Base-by-base conservation (phyloP, 768 basidiomycete species). In the Pleurotus platypus region DNA sequence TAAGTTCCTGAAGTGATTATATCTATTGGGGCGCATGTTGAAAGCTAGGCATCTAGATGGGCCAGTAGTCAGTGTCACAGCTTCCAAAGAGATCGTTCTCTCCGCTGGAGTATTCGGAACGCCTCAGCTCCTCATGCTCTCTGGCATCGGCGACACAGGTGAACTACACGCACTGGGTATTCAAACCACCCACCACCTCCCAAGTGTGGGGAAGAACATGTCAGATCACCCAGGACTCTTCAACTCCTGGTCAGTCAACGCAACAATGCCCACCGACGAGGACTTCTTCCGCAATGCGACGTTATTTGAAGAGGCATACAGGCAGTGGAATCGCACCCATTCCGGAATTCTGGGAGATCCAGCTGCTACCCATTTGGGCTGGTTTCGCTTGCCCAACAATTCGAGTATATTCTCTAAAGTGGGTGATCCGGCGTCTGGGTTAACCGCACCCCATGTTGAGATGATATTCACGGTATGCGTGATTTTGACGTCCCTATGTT, bases 371-470 rank as follows among this genome's bases (percentile, higher is more conserved):
- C 63, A 68, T 5, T 0, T 61, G 4, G 63, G 42, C 5, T 68
- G 62, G 58, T 30, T 64, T 5, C 56, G 69, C 6, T 40, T 78
- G 26, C 66, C 69, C 3, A 43, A 49, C 1, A 60, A 71, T 42
- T 60, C 70, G 2, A 48, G 69, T 5, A 64, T 75, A 24, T 68
- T 72, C 47, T 43, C 69, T 13, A 57, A 57, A 15, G 62, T 63
- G 18, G 47, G 60, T 1, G 75, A 77, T 59, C 75, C 75, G 22
- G 58, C 73, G 1, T 60, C 73, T 30, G 77, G 77, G 0, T 66
- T 68, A 7, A 64, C 62, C 13, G 56, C 72, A 0, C 60, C 74
- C 2, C 75, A 78, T 58, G 64, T 63, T 35, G 76, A 78, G 57
- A 51, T 73, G 5, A 56, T 70, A 1, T 65, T 74, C 30, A 57